A percentile compares a stretch with the other conserved stretches of the same genome.
These are phyloP conservation scores for Heritiera fomes DNA, from an alignment of 345 rosid species.

Conservation along the genomic window DNA sequence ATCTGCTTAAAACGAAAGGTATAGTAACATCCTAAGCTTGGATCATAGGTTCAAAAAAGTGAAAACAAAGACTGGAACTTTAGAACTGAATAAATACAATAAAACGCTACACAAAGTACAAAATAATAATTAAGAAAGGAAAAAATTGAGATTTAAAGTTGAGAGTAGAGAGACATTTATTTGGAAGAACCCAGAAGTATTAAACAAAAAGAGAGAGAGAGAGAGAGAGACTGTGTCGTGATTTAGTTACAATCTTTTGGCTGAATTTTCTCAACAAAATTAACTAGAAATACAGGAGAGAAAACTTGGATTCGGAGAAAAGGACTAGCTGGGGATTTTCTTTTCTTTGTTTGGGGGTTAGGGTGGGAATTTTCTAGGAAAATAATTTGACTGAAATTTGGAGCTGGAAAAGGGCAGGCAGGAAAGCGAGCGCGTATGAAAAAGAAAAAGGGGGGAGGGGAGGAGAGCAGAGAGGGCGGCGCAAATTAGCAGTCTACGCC, in stretches of 20 bases:
- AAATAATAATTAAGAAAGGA: not conserved
- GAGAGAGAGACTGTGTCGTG: not conserved
- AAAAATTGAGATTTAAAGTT: not conserved
- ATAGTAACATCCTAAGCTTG: not conserved
- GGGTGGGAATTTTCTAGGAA: not conserved
- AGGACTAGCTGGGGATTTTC: slow-evolving; percentile 1
- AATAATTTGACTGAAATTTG: not conserved
- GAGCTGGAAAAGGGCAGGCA: not conserved
- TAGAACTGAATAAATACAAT: not conserved
- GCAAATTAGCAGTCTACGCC: slow-evolving; percentile 38
- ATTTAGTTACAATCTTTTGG: slow-evolving; percentile 20
- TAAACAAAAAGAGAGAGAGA: not conserved
- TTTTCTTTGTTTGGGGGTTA: not conserved
- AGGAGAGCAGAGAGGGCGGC: slow-evolving; percentile 16
- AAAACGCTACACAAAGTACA: not conserved
- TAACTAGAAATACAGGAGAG: not conserved
- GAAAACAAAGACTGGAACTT: not conserved
- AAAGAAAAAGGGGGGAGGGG: not conserved
- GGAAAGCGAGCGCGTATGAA: slow-evolving; percentile 1
- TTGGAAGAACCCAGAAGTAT: slow-evolving; percentile 8
- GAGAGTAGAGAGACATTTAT: not conserved
- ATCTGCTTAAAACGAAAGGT: not conserved
- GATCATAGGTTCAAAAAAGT: no score
- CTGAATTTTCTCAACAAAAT: not conserved
- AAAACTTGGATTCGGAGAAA: not conserved